Evolutionary conservation across 805 yeast genomes (phyloP), one percentile per base, ranked within the genome.

Genomic region (Naumovozyma castellii): DNA sequence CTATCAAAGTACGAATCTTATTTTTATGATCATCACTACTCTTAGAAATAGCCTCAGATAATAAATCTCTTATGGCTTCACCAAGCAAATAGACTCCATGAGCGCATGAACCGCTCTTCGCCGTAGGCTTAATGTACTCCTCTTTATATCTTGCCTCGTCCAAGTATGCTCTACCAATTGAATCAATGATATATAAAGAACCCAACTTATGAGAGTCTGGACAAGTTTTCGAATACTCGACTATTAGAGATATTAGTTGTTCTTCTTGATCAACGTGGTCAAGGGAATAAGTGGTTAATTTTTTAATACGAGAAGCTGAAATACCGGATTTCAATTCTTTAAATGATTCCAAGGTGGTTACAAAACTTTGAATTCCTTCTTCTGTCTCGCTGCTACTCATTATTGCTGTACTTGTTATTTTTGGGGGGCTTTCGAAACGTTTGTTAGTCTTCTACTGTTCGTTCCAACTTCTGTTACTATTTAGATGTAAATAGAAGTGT

Each of bases 271-370:
- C 62, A 41, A 82, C 81, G 60, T 86, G 75, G 48, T 73, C 73
- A 44, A 80, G 69, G 42, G 95, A 94, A 45, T 84, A 60, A 42
- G 84, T 82, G 35, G 90, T 84, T 57, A 88, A 68, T 55, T 79
- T 79, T 61, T 84, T 84, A 63, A 90, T 92, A 67, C 96, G 86
- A 41, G 95, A 78, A 34, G 97, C 97, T 20, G 97, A 87, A 39
- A 90, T 92, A 44, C 98, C 97, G 13, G 95, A 76, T 62, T 80
- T 81, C 51, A 82, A 64, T 4, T 73, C 68, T 46, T 57, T 65
- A 39, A 68, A 64, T 41, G 69, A 68, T 45, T 63, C 64, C 51
- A 69, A 55, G 46, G 67, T 59, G 40, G 56, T 62, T 59, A 64
- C 65, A 48, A 68, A 66, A 39, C 56, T 57, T 47, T 59, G 59